Conservation (phyloP, 805 yeast species). For the Tetrapisispora fleetii region DNA sequence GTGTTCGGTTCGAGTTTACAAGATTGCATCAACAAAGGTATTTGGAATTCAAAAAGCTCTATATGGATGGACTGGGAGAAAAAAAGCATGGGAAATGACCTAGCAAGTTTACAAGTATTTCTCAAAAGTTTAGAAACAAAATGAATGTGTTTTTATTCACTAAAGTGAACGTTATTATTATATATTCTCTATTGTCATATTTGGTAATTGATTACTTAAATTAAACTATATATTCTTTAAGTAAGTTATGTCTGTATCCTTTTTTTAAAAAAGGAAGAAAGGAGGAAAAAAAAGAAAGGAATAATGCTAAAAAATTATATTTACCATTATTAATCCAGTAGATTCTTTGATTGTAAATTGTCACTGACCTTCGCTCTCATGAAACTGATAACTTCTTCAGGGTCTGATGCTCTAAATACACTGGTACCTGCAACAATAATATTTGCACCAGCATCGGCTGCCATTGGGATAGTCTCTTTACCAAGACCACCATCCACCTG, state of each 20-base stretch:
- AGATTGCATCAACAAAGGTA: constrained; percentile 12
- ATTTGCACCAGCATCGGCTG: constrained; percentile 97
- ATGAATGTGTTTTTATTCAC: neutral
- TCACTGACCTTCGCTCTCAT: constrained; percentile 54
- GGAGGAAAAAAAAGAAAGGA: neutral
- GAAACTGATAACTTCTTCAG: constrained; percentile 60
- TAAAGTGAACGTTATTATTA: too few relatives aligned
- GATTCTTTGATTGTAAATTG: constrained; percentile 39
- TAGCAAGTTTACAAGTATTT: constrained; percentile 8
- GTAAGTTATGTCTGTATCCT: neutral
- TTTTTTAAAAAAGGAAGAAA: neutral
- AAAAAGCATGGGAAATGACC: constrained; percentile 19
- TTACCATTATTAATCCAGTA: constrained; percentile 19
- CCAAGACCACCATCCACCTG: constrained; percentile 97
- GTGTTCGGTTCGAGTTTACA: constrained; percentile 17
- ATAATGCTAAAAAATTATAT: too few relatives aligned
- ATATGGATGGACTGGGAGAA: constrained; percentile 32
- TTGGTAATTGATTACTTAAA: neutral
- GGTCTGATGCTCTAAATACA: constrained; percentile 77
- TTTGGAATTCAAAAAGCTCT: constrained; percentile 18
- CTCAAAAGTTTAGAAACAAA: constrained; percentile 1
- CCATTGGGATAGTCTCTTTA: constrained; percentile 69
- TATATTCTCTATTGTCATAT: neutral
- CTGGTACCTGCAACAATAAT: constrained; percentile 97
- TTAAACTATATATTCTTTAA: neutral